Base-by-base conservation (phyloP, 345 rosid species). In the Populus simonii region DNA sequence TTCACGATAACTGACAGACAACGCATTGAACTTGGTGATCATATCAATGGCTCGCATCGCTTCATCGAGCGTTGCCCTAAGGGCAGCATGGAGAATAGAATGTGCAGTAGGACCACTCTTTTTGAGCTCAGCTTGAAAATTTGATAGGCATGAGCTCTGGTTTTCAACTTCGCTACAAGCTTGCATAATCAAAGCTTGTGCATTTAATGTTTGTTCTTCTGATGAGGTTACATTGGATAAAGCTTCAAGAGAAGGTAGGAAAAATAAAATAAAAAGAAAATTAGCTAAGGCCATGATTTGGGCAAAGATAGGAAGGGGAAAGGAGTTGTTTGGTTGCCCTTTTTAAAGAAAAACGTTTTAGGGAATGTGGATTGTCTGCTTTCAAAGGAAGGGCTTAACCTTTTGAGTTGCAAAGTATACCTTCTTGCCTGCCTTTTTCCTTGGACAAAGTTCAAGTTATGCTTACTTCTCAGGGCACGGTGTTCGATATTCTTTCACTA, bases 1-100 rank as follows among this genome's bases (percentile, higher is more conserved):
- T 63, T 96, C 98, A 0, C 97, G 96, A 31, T 89, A 89, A 73
- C 88, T 89, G 80, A 89, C 20, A 0, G 97, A 93, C 73, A 92
- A 75, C 27, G 85, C 49, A 0, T 87, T 88, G 86, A 93, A 90
- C 82, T 82, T 88, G 15, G 92, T 83, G 72, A 92, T 82, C 31
- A 49, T 70, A 25, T 89, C 83, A 45, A 90, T 82, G 18, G 97
- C 89, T n/a, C 61, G 81, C 71, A 85, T 85, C 23, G 96, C 98
- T 83, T 96, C 93, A 35, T 90, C 81, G 17, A 93, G 93, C 16
- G 94, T 81, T 25, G 80, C 67, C 63, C 80, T 82, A 1, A 96
- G 80, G 7, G 97, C 94, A 16, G 94, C 92, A 13, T 22, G 82
- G 65, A 96, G 74, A 80, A 93, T 76, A 5, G 94, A 90, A n/a